A percentile compares a stretch with the other conserved stretches of the same genome.
Conservation (phyloP, 73 alveolate genomes). For the Paramecium primaurelia region DNA sequence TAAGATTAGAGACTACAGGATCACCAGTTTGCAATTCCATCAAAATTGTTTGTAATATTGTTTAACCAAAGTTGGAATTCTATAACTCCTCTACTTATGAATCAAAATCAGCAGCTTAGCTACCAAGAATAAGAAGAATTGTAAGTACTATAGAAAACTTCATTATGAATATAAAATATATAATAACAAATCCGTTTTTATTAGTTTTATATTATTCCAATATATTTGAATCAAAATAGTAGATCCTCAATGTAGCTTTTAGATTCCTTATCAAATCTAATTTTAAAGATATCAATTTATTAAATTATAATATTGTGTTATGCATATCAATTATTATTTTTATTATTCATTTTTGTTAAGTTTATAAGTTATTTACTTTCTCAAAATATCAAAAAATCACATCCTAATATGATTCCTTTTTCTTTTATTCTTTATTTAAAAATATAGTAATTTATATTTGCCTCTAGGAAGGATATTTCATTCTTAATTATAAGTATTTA, state of each 20-base stretch:
- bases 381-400: neutral
- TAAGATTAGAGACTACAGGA: conserved; percentile 32
- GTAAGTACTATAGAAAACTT: neutral
- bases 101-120: conserved; percentile 34
- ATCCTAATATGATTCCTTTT: too few relatives aligned
- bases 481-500: neutral
- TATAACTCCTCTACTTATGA: neutral
- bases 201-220: neutral
- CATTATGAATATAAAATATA: neutral
- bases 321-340: neutral
- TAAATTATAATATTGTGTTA: too few relatives aligned
- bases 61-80: conserved; percentile 30
- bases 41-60: conserved; percentile 18
- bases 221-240: neutral
- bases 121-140: neutral
- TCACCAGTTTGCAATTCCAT: conserved; percentile 39
- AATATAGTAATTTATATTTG: too few relatives aligned
- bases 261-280: neutral
- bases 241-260: neutral
- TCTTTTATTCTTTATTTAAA: too few relatives aligned
- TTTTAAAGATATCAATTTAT: neutral
- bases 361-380: too few relatives aligned
- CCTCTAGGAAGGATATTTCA: too few relatives aligned
- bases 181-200: conserved; percentile 1
- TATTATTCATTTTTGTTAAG: neutral